These are phyloP conservation scores for Trichoderma gamsii DNA, from an alignment of 495 filamentous ascomycete genomes.

Conservation along the genomic window DNA sequence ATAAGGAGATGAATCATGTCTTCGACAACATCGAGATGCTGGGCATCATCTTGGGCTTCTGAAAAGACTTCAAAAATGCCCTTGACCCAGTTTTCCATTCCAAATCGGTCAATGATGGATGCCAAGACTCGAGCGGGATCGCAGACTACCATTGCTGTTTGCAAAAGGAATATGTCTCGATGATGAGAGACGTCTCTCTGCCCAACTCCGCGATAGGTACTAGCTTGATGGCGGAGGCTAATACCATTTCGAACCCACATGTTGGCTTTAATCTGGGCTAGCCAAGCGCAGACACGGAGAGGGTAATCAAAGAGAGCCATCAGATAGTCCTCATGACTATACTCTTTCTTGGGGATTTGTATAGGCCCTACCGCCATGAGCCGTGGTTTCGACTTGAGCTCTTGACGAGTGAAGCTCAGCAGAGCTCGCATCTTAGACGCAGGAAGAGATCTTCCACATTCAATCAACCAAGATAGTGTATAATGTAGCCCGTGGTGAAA, in stretches of 20 bases:
- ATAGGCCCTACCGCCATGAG: slow-evolving; percentile 43
- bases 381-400: slow-evolving; percentile 52
- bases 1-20: slow-evolving; percentile 94
- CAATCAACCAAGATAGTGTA: slow-evolving; percentile 93
- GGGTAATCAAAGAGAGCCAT: slow-evolving; percentile 90
- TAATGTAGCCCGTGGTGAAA: slow-evolving; percentile 98
- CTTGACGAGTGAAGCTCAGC: slow-evolving; percentile 53
- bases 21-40: slow-evolving; percentile 87
- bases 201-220: slow-evolving; percentile 79
- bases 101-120: slow-evolving; percentile 84
- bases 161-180: slow-evolving; percentile 89
- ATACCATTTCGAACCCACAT: slow-evolving; percentile 99
- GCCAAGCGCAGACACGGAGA: slow-evolving; percentile 87
- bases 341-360: slow-evolving; percentile 44
- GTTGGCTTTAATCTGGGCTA: slow-evolving; percentile 93
- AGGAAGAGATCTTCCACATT: slow-evolving; percentile 73
- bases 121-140: slow-evolving; percentile 79
- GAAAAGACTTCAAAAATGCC: slow-evolving; percentile 64
- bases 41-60: slow-evolving; percentile 67
- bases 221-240: slow-evolving; percentile 89
- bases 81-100: slow-evolving; percentile 82
- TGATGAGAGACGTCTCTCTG: slow-evolving; percentile 89
- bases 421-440: slow-evolving; percentile 57
- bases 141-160: slow-evolving; percentile 83
- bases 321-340: slow-evolving; percentile 66